These are phyloP conservation scores for Pseudogymnoascus destructans DNA, from an alignment of 2,329 filamentous ascomycete genomes.

Conservation along the genomic window DNA sequence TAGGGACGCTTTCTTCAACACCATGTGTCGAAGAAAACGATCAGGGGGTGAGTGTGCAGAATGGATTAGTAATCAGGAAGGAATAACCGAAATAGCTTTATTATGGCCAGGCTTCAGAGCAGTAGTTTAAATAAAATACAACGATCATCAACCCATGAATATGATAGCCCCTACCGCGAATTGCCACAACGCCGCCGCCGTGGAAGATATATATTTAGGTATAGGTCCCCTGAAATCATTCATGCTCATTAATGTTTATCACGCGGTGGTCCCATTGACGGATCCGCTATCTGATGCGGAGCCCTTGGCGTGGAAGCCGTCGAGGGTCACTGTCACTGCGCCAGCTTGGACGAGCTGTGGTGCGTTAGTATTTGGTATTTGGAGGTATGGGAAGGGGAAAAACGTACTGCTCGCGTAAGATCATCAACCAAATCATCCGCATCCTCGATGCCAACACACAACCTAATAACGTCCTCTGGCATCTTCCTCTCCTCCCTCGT, in stretches of 20 bases:
- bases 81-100: no score
- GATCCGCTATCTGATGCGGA: constrained; percentile 3
- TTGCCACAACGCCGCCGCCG: constrained; percentile 2
- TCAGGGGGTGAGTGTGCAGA: no score
- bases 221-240: background rate
- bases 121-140: no score
- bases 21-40: no score
- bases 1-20: no score
- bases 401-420: constrained; percentile 72
- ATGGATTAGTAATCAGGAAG: no score
- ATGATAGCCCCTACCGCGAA: no score
- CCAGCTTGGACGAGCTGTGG: constrained; percentile 78
- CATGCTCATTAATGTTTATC: background rate
- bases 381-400: background rate
- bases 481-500: constrained; percentile 78
- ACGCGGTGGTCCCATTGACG: background rate
- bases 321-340: constrained; percentile 72
- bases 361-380: constrained; percentile 14
- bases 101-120: no score
- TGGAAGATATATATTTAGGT: constrained; percentile 4
- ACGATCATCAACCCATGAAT: no score
- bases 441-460: constrained; percentile 96
- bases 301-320: constrained; percentile 57
- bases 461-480: constrained; percentile 89
- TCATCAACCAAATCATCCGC: constrained; percentile 85